phyloP scores from a whole-genome alignment of 2,329 filamentous ascomycete genomes.

The Cryphonectria nitschkei region DNA sequence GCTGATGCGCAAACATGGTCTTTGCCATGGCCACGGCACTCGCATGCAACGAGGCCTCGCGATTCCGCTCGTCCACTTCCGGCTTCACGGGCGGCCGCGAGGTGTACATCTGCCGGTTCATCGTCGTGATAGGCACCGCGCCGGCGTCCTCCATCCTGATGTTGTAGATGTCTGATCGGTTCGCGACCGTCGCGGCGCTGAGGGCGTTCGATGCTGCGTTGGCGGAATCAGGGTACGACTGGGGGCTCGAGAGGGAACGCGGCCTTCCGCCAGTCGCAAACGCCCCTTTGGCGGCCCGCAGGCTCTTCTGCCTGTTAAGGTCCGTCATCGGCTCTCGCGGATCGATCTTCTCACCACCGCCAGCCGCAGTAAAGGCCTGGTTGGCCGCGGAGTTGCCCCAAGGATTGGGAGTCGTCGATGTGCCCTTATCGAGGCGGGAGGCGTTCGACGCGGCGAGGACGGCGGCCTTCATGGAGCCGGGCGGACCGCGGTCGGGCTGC shows the following conservation, averaged over 20 bases:
- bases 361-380: slow-evolving; percentile 44
- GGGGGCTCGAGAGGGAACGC: slow-evolving; percentile 67
- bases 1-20: slow-evolving; percentile 77
- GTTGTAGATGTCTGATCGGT: slow-evolving; percentile 55
- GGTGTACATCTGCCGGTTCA: slow-evolving; percentile 77
- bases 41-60: slow-evolving; percentile 73
- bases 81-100: slow-evolving; percentile 71
- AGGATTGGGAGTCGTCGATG: slow-evolving; percentile 31
- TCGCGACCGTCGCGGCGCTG: slow-evolving; percentile 72
- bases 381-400: slow-evolving; percentile 72
- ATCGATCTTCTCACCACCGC: slow-evolving; percentile 41
- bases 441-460: slow-evolving; percentile 49
- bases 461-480: slow-evolving; percentile 50
- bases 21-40: slow-evolving; percentile 89
- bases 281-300: slow-evolving; percentile 78
- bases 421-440: slow-evolving; percentile 47
- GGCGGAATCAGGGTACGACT: slow-evolving; percentile 53
- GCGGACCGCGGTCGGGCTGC: slow-evolving; percentile 59
- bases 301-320: slow-evolving; percentile 64
- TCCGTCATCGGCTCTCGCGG: slow-evolving; percentile 40
- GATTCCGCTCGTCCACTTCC: slow-evolving; percentile 75
- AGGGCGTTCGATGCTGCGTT: slow-evolving; percentile 71
- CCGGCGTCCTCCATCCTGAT: slow-evolving; percentile 62
- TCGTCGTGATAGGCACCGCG: slow-evolving; percentile 68
- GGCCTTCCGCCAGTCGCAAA: slow-evolving; percentile 61